Base-by-base conservation (phyloP, 352 stramenopile species). In the Pythium aristosporum region DNA sequence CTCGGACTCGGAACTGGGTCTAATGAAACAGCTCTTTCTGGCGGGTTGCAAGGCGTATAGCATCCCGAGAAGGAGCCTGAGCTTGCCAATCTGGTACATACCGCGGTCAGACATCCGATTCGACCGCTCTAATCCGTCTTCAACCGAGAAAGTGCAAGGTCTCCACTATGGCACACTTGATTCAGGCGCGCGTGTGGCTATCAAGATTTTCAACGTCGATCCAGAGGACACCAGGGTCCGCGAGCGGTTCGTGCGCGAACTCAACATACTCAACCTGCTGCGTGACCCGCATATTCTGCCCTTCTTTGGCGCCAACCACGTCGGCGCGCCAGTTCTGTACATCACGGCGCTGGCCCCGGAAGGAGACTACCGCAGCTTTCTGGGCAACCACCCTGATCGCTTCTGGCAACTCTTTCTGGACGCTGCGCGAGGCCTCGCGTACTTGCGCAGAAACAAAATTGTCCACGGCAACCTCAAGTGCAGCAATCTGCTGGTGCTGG, bases 401-500 rank as follows among this genome's bases (percentile, higher is more conserved):
- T 50, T 63, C 25, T 71, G 65, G 65, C 23, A 58, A 34, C 46
- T 71, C 32, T 71, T 67, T n/a, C 25, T 71, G 3, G 65, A 71
- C 32, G 65, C 46, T 7, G 57, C 65, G 8, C 57, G 48, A 6
- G 57, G 65, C 2, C 65, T 71, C 28, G 51, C 51, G 8, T 71
- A 71, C 39, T n/a, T 81, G 7, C 73, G 77, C 64, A 71, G 63
- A 7, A 58, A 52, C n/a, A 62, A 67, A 37, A 23, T 76, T 9
- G 63, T 78, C 10, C 68, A 81, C 25, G 74, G 65, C 13, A 81
- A 81, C 28, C 36, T 81, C 11, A 78, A 72, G 36, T 76, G 73
- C 65, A 61, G 39, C 18, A 81, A 81, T 37, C 39, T 81, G 5
- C 44, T 81, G 9, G 63, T 81, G 16, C 64, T 66, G 15, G 60